Conservation (phyloP, 768 basidiomycete genomes). For the Crassisporium funariophilum region DNA sequence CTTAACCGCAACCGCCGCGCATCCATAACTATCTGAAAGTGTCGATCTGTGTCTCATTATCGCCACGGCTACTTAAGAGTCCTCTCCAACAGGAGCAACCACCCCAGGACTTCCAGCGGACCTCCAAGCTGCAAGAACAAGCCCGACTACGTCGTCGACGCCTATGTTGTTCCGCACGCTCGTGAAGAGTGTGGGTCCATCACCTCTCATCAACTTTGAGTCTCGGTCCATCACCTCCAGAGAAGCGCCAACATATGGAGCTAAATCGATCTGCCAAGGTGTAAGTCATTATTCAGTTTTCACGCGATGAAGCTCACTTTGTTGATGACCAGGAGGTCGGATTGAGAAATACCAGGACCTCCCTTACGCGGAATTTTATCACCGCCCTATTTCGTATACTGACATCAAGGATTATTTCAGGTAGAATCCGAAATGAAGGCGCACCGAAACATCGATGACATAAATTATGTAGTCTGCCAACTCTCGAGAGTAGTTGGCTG, state of each 20-base stretch:
- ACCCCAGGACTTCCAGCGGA: conserved; percentile 74
- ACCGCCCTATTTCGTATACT: conserved; percentile 65
- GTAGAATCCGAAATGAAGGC: conserved; percentile 2
- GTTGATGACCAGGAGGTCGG: conserved; percentile 93
- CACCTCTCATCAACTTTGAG: conserved; percentile 90
- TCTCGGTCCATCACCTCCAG: conserved; percentile 95
- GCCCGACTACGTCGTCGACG: conserved; percentile 76
- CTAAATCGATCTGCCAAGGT: conserved; percentile 78
- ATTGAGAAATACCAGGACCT: conserved; percentile 95
- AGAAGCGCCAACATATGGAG: conserved; percentile 89
- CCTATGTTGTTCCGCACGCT: conserved; percentile 80
- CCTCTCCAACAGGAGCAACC: conserved; percentile 49
- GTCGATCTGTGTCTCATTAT: too few relatives aligned
- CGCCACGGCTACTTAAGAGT: too few relatives aligned
- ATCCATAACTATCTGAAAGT: too few relatives aligned
- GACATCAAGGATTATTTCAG: background rate
- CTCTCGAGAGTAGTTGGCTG: conserved; percentile 96
- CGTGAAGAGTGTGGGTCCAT: conserved; percentile 91
- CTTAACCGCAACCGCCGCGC: too few relatives aligned
- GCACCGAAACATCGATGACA: conserved; percentile 83
- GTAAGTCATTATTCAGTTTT: background rate
- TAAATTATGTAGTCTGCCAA: conserved; percentile 97
- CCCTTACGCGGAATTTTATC: conserved; percentile 99
- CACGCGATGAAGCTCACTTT: conserved; percentile 54
- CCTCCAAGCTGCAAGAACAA: conserved; percentile 90